These are phyloP conservation scores for Helichrysum umbraculigerum DNA, from an alignment of 129 eudicot genomes.

Conservation along the genomic window DNA sequence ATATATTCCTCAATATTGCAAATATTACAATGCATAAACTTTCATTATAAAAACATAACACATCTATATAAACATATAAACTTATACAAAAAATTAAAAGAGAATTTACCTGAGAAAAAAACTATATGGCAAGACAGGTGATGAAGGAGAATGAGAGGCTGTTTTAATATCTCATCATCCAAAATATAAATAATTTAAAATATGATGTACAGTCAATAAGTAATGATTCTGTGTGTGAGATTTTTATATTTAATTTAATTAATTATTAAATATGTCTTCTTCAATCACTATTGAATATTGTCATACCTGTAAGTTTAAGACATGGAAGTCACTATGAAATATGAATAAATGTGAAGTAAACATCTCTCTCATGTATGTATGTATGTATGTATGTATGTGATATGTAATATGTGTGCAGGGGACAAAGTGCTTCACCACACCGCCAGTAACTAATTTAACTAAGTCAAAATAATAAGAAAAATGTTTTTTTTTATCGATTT, in stretches of 20 bases:
- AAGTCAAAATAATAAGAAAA: too few species aligned
- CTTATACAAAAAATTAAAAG: slow-evolving; percentile 12
- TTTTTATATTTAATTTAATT: background rate
- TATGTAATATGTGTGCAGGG: slow-evolving; percentile 20
- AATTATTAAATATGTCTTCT: background rate
- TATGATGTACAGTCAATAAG: background rate
- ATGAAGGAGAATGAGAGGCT: slow-evolving; percentile 19
- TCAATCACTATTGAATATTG: slow-evolving; percentile 5
- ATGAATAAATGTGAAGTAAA: slow-evolving; percentile 11
- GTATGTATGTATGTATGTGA: too few species aligned
- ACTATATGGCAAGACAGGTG: slow-evolving; percentile 25
- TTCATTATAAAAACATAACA: background rate
- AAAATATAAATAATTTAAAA: slow-evolving; percentile 11
- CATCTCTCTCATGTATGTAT: slow-evolving; percentile 21
- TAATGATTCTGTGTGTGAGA: slow-evolving; percentile 7
- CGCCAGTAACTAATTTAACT: background rate
- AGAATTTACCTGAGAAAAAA: slow-evolving; percentile 28
- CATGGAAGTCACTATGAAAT: slow-evolving; percentile 37
- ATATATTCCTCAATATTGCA: background rate
- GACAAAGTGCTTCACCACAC: background rate
- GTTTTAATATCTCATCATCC: slow-evolving; percentile 26
- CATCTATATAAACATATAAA: background rate
- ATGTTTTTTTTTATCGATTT: too few species aligned
- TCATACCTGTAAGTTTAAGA: slow-evolving; percentile 25
- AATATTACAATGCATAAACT: background rate